These are phyloP conservation scores for Calonectria montana DNA, from an alignment of 2,329 filamentous ascomycete genomes.

Conservation along the genomic window DNA sequence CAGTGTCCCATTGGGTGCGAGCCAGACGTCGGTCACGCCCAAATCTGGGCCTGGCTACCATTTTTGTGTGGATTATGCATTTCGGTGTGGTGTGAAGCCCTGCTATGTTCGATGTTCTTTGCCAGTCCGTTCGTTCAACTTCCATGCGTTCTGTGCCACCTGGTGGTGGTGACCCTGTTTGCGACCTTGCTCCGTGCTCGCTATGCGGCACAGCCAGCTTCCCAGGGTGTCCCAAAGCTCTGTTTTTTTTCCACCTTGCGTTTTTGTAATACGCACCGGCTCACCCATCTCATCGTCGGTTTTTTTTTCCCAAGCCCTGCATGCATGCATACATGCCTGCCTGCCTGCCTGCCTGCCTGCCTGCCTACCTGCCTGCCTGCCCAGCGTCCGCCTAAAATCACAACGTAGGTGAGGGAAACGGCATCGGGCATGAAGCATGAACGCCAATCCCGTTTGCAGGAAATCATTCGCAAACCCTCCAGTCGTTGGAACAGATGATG, in stretches of 20 bases:
- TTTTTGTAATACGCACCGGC: neutral
- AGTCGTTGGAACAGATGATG: slow-evolving; percentile 36
- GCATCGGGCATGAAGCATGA: slow-evolving; percentile 12
- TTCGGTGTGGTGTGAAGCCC: slow-evolving; percentile 3
- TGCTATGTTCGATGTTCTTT: neutral
- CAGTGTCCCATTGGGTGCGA: slow-evolving; percentile 28
- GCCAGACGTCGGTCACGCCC: slow-evolving; percentile 25
- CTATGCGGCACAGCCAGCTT: slow-evolving; percentile 7
- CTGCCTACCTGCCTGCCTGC: neutral
- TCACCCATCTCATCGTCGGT: neutral
- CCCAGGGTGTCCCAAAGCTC: neutral
- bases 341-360: neutral
- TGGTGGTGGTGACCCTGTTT: slow-evolving; percentile 4
- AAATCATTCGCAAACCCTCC: neutral
- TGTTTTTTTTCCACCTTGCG: neutral
- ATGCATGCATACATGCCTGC: neutral
- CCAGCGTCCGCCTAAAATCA: neutral
- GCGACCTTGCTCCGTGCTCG: slow-evolving; percentile 9
- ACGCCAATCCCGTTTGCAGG: neutral
- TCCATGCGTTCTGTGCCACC: neutral
- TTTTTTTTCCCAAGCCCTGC: neutral
- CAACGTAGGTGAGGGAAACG: neutral
- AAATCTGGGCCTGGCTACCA: slow-evolving; percentile 6
- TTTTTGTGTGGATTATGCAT: neutral
- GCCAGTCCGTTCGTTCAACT: slow-evolving; percentile 5